phyloP scores from a whole-genome alignment of 2,329 filamentous ascomycete genomes.

The Xylaria hypoxylon region DNA sequence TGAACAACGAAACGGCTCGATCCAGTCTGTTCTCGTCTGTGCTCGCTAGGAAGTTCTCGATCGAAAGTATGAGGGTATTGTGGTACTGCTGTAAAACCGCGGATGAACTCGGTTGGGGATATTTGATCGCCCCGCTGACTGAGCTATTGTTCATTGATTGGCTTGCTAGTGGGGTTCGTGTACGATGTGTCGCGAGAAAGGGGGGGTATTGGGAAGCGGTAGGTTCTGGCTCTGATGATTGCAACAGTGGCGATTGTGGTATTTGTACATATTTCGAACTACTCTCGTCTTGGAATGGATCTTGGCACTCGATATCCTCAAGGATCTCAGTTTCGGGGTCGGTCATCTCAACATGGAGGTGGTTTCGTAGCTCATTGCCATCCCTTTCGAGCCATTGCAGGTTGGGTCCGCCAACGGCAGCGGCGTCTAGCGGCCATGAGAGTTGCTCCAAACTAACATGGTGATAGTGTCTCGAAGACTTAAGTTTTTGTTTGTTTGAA shows the following conservation, averaged over 20 bases:
- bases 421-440: constrained; percentile 38
- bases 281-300: not conserved
- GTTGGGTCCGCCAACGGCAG: constrained; percentile 25
- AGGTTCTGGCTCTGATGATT: not conserved
- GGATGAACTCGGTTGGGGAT: not conserved
- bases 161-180: not conserved
- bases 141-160: not conserved
- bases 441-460: constrained; percentile 38
- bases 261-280: not conserved
- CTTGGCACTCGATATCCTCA: not conserved
- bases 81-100: not conserved
- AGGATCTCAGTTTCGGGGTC: not conserved
- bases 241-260: not conserved
- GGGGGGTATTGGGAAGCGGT: not conserved
- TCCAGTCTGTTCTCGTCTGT: constrained; percentile 41
- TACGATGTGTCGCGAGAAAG: not conserved
- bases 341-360: not conserved
- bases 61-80: constrained; percentile 2
- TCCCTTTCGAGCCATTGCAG: constrained; percentile 41
- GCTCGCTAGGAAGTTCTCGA: constrained; percentile 25
- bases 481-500: constrained; percentile 65
- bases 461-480: constrained; percentile 53
- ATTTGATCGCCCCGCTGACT: not conserved
- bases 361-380: not conserved
- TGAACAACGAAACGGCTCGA: constrained; percentile 42